A percentile compares a stretch with the other conserved stretches of the same genome.
Evolutionary conservation across 2,329 filamentous ascomycete genomes (phyloP).

Genomic region (Aurifilum marmelostoma): DNA sequence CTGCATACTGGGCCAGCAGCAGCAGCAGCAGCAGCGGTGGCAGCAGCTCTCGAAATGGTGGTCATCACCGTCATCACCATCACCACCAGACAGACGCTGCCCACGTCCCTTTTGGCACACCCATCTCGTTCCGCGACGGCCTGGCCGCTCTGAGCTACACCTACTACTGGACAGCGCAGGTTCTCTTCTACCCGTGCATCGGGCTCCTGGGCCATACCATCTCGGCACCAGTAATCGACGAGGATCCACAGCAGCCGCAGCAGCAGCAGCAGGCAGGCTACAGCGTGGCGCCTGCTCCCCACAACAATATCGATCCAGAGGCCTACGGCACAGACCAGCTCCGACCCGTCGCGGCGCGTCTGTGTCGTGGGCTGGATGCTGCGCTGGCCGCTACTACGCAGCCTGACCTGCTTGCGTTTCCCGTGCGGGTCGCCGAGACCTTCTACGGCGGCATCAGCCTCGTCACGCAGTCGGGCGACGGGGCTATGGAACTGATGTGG

Average conservation of each 20-base stretch:
- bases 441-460: conserved; percentile 44
- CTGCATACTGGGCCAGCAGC: conserved; percentile 45
- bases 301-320: conserved; percentile 46
- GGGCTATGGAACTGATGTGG: conserved; percentile 52
- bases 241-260: conserved; percentile 38
- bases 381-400: conserved; percentile 48
- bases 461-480: conserved; percentile 44
- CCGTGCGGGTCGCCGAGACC: conserved; percentile 47
- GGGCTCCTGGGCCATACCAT: conserved; percentile 49
- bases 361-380: conserved; percentile 56
- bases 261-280: conserved; percentile 41
- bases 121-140: conserved; percentile 50
- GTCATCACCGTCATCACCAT: conserved; percentile 28
- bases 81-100: conserved; percentile 32
- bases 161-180: conserved; percentile 57
- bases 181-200: conserved; percentile 54
- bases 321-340: conserved; percentile 52
- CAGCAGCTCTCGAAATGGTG: not conserved
- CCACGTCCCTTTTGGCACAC: conserved; percentile 49
- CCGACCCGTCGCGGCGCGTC: conserved; percentile 50
- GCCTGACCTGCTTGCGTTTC: conserved; percentile 50
- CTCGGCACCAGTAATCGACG: conserved; percentile 48
- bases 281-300: conserved; percentile 38
- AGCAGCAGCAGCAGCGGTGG: not conserved
- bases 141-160: conserved; percentile 51